Evolutionary conservation across 2,329 filamentous ascomycete species (phyloP).

Genomic region (Ophiostoma pallidulum): DNA sequence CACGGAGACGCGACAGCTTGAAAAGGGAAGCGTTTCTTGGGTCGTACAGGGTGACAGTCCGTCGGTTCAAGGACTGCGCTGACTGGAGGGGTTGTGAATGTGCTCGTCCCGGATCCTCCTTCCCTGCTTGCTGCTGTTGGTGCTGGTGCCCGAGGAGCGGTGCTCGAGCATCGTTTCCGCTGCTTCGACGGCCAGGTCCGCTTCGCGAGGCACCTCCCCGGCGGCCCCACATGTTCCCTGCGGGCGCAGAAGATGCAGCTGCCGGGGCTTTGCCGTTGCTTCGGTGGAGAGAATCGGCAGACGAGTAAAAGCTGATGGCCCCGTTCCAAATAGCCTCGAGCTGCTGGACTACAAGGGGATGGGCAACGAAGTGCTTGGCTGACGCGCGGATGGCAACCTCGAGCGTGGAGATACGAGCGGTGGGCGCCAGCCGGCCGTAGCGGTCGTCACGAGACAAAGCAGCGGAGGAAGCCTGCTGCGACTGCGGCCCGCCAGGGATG

Average conservation of each 20-base stretch:
- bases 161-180: slow-evolving; percentile 34
- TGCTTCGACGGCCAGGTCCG: slow-evolving; percentile 17
- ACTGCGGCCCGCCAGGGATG: slow-evolving; percentile 39
- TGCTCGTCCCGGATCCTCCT: slow-evolving; percentile 6
- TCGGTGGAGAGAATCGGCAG: slow-evolving; percentile 75
- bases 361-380: slow-evolving; percentile 84
- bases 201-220: neutral
- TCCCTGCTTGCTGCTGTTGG: slow-evolving; percentile 15
- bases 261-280: slow-evolving; percentile 29
- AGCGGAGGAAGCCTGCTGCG: slow-evolving; percentile 20
- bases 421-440: slow-evolving; percentile 41
- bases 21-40: slow-evolving; percentile 82
- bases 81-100: slow-evolving; percentile 14
- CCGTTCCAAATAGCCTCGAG: slow-evolving; percentile 97
- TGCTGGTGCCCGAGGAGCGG: slow-evolving; percentile 36
- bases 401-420: slow-evolving; percentile 75
- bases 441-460: slow-evolving; percentile 30
- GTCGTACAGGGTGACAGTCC: slow-evolving; percentile 81
- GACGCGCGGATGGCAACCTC: slow-evolving; percentile 84
- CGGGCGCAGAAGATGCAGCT: slow-evolving; percentile 17
- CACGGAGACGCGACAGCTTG: slow-evolving; percentile 81
- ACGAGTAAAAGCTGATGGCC: slow-evolving; percentile 87
- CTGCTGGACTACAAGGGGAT: slow-evolving; percentile 86
- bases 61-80: slow-evolving; percentile 36
- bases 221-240: slow-evolving; percentile 6